Evolutionary conservation across 768 basidiomycete genomes (phyloP).

Genomic region (Suillus paluster): DNA sequence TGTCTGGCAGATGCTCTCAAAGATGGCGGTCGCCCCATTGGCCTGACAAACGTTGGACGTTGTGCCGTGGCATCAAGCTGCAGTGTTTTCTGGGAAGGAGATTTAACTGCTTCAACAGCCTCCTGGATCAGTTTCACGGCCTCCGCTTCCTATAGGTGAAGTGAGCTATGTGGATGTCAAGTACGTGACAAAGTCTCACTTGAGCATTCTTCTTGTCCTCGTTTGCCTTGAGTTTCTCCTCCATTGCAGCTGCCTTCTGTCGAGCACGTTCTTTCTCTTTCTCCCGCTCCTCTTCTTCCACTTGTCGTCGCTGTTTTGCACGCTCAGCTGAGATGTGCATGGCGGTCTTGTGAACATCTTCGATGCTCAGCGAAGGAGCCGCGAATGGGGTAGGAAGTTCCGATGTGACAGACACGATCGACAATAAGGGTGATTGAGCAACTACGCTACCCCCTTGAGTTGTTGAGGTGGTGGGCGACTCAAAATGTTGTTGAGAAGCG

Average conservation of each 20-base stretch:
- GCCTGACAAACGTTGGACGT: constrained; percentile 13
- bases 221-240: constrained; percentile 60
- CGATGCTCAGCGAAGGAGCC: constrained; percentile 49
- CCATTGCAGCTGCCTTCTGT: constrained; percentile 77
- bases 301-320: constrained; percentile 76
- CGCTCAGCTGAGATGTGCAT: constrained; percentile 89
- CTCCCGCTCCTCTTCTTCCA: constrained; percentile 84
- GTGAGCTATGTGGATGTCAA: constrained; percentile 22
- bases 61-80: constrained; percentile 14
- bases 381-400: constrained; percentile 33
- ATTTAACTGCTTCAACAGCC: constrained; percentile 48
- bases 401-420: constrained; percentile 46
- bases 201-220: constrained; percentile 22
- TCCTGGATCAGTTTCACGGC: constrained; percentile 52
- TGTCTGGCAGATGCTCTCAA: constrained; percentile 32
- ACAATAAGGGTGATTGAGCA: constrained; percentile 50
- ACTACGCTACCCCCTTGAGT: constrained; percentile 19
- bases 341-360: constrained; percentile 69
- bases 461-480: constrained; percentile 25
- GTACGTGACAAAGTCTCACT: constrained; percentile 16
- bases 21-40: constrained; percentile 40
- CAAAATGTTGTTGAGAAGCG: constrained; percentile 23
- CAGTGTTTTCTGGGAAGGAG: constrained; percentile 15
- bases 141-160: constrained; percentile 36
- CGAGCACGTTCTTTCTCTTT: constrained; percentile 80